Conservation (phyloP, 805 yeast genomes). For the Schizosaccharomyces japonicus region DNA sequence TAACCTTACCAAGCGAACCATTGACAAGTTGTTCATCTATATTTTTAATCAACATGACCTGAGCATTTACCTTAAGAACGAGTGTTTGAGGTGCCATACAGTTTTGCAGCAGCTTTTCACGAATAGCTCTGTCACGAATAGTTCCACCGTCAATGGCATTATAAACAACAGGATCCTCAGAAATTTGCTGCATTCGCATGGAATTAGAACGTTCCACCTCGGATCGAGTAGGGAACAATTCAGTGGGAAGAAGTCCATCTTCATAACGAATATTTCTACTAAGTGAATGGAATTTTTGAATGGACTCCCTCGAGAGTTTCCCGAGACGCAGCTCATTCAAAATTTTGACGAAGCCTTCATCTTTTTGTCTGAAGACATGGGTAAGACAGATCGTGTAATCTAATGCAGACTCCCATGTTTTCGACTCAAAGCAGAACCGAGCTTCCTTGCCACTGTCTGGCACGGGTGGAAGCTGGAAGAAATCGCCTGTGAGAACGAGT, state of each 20-base stretch:
- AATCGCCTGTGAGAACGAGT: constrained; percentile 76
- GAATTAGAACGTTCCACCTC: constrained; percentile 66
- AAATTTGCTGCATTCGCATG: constrained; percentile 25
- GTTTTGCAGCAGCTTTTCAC: constrained; percentile 24
- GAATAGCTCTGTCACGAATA: constrained; percentile 10
- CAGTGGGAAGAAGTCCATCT: constrained; percentile 75
- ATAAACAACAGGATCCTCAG: constrained; percentile 25
- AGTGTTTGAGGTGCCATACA: constrained; percentile 49
- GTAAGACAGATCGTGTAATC: constrained; percentile 44
- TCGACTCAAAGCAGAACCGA: constrained; percentile 51
- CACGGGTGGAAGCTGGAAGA: constrained; percentile 88
- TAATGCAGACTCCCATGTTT: constrained; percentile 42
- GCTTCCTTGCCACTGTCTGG: constrained; percentile 19
- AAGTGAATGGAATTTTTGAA: constrained; percentile 26
- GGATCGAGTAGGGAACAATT: constrained; percentile 58
- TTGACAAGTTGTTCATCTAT: constrained; percentile 56
- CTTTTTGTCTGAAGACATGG: constrained; percentile 72
- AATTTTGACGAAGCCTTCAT: constrained; percentile 44
- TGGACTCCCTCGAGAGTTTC: constrained; percentile 27
- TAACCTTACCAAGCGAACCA: constrained; percentile 67
- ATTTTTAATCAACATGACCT: constrained; percentile 82
- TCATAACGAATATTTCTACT: constrained; percentile 28
- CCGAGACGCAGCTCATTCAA: constrained; percentile 66
- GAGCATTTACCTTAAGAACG: constrained; percentile 59
- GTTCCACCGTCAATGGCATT: constrained; percentile 23